A percentile compares a stretch with the other conserved stretches of the same genome.
Conservation (phyloP, 345 rosid species). For the Psidium guajava region DNA sequence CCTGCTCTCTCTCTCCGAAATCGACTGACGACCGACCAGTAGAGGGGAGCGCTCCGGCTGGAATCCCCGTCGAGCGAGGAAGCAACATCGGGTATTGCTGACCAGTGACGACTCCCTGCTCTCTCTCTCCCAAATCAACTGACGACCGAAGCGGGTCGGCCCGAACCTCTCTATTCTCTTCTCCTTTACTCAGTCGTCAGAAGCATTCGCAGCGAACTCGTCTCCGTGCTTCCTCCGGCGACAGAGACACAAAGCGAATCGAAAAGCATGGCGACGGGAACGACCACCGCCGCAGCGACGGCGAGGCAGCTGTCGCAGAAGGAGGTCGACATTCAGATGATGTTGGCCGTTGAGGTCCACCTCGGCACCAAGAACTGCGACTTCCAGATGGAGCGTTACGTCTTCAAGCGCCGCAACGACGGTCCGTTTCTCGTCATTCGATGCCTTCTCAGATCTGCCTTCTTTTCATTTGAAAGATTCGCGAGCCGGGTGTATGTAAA, state of each 20-base stretch:
- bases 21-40: too few species aligned
- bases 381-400: conserved; percentile 92
- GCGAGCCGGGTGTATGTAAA: background rate
- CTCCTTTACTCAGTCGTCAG: background rate
- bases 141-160: background rate
- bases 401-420: conserved; percentile 86
- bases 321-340: conserved; percentile 71
- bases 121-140: too few species aligned
- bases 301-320: conserved; percentile 44
- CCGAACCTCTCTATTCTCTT: background rate
- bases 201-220: background rate
- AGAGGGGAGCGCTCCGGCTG: too few species aligned
- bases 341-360: conserved; percentile 85
- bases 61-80: too few species aligned
- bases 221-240: background rate
- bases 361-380: conserved; percentile 90
- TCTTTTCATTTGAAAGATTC: background rate
- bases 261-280: conserved; percentile 18
- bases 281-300: conserved; percentile 15
- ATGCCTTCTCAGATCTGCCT: background rate
- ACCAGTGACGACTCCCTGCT: too few species aligned
- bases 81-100: too few species aligned
- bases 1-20: too few species aligned
- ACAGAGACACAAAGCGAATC: background rate
- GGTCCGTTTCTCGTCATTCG: conserved; percentile 21